These are phyloP conservation scores for Saccharomycopsis capsularis DNA, from an alignment of 805 yeast species.

Conservation along the genomic window DNA sequence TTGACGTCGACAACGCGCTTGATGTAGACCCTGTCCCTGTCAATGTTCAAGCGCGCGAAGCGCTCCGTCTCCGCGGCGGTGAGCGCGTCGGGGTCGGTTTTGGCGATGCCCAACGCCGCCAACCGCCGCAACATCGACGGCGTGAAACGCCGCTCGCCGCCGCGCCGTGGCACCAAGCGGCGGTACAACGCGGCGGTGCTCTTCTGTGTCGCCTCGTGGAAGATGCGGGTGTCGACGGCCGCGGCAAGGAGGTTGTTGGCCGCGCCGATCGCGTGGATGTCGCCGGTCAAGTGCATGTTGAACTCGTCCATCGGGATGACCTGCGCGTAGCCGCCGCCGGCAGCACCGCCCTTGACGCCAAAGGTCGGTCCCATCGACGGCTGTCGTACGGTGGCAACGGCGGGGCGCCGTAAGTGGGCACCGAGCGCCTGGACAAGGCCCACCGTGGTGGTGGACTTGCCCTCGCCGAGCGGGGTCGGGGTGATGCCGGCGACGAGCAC, in stretches of 20 bases:
- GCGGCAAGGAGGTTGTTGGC: slow-evolving; percentile 94
- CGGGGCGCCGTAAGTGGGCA: slow-evolving; percentile 74
- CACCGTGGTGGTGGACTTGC: slow-evolving; percentile 92
- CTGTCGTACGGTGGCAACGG: slow-evolving; percentile 93
- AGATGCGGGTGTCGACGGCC: slow-evolving; percentile 94
- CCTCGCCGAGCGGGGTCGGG: slow-evolving; percentile 97
- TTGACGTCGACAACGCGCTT: slow-evolving; percentile 92
- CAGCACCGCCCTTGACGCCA: slow-evolving; percentile 99
- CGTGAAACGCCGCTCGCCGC: slow-evolving; percentile 72
- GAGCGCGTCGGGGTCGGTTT: slow-evolving; percentile 74
- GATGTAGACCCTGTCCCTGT: slow-evolving; percentile 85
- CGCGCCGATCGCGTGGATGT: slow-evolving; percentile 90
- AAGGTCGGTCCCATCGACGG: slow-evolving; percentile 99
- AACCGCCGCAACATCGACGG: slow-evolving; percentile 72
- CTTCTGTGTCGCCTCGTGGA: slow-evolving; percentile 86
- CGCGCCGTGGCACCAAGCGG: slow-evolving; percentile 80
- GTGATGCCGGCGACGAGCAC: slow-evolving; percentile 95
- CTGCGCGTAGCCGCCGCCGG: slow-evolving; percentile 98
- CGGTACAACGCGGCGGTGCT: slow-evolving; percentile 69
- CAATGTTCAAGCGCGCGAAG: slow-evolving; percentile 82
- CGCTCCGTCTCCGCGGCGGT: slow-evolving; percentile 64
- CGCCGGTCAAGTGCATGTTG: slow-evolving; percentile 96
- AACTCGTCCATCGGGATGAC: slow-evolving; percentile 99
- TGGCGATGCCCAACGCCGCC: slow-evolving; percentile 69
- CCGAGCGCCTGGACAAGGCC: slow-evolving; percentile 97